Base-by-base conservation (phyloP, 2,329 filamentous ascomycete species). In the Nothopassalora personata region DNA sequence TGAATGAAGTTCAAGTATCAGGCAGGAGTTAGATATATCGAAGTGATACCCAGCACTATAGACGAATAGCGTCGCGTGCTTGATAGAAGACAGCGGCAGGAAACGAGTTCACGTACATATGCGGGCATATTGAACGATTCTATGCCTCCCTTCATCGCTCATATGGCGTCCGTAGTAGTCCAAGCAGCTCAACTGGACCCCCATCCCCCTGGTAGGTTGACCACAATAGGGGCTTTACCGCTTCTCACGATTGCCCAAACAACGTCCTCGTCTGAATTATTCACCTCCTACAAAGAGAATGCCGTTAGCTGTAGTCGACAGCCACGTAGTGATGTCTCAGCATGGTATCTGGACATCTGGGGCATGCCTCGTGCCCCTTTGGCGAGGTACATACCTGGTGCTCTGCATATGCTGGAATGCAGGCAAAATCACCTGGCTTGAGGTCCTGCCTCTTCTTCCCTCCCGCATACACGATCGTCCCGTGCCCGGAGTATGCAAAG, bases 331-430 rank as follows among this genome's bases (percentile, higher is more conserved):
- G 39, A 15, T 43, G 7, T 43, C 8, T 15, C 39, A 43, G 13
- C 13, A n/a, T 5, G n/a, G 23, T 23, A 23, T 23, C 3, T 23
- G 23, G 23, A 23, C 23, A 23, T 23, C 23, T 1, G 3, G 23
- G 23, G 3, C 23, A 23, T 23, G 23, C 23, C 23, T 23, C 23
- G 23, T 23, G 23, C 23, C 23, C 23, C 23, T 23, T 23, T 23
- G 23, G n/a, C 13, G 18, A 43, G n/a, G 8, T n/a, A 43, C 39
- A 7, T 43, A 43, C 39, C 39, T 89, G 86, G 72, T 90, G 86
- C 70, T 90, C 86, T 0, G 84, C 83, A 79, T 81, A 89, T 0
- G 86, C 82, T 0, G 87, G 87, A 11, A 90, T 81, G 56, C 89
- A 79, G 3, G 86, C 86, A 71, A 88, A 90, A 70, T 90, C 87